phyloP scores from a whole-genome alignment of 495 filamentous ascomycete species.

The Neurospora hispaniola region DNA sequence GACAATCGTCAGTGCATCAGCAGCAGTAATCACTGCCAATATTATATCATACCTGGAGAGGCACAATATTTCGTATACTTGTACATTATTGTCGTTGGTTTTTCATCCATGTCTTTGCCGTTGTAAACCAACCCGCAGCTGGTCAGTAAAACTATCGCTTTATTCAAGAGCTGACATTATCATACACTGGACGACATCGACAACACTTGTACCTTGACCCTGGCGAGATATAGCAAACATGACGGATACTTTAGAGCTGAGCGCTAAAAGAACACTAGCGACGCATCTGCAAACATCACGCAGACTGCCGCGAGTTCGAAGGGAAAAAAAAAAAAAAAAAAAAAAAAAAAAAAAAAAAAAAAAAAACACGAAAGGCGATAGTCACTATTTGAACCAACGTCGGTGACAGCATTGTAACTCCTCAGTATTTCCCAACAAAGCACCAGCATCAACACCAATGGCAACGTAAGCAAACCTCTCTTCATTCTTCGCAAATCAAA shows the following conservation, averaged over 20 bases:
- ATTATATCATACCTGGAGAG: background rate
- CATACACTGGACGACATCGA: no score
- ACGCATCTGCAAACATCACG: background rate
- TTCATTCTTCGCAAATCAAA: background rate
- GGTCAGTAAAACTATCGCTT: background rate
- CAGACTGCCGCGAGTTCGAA: background rate
- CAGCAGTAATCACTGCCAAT: background rate
- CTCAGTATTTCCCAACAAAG: background rate
- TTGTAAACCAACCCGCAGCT: background rate
- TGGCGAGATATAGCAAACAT: background rate
- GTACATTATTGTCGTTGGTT: background rate
- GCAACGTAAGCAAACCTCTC: background rate
- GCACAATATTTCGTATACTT: background rate
- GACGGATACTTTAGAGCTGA: background rate
- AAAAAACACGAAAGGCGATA: background rate
- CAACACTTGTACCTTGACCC: background rate
- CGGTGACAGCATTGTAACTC: background rate
- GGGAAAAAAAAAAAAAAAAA: background rate
- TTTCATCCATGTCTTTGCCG: background rate
- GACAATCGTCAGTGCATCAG: background rate
- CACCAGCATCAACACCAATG: background rate
- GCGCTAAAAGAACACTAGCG: background rate
- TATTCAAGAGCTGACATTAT: background rate
- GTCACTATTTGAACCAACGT: background rate
- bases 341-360: background rate